Conservation (phyloP, 768 basidiomycete species). For the Gloeopeniophorella convolvens region DNA sequence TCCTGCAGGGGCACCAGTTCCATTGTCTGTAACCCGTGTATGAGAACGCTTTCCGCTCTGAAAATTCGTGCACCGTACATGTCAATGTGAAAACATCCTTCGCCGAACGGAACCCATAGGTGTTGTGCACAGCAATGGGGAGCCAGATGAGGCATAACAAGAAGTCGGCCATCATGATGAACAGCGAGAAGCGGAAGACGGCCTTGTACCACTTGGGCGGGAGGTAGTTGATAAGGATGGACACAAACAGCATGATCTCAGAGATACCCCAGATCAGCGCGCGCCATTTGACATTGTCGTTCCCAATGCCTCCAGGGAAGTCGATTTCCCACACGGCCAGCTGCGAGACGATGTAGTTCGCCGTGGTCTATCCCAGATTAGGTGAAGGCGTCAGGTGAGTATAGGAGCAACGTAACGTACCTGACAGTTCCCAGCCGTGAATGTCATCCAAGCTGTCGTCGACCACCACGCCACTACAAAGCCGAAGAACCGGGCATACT, state of each 20-base stretch:
- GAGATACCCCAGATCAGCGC: constrained; percentile 80
- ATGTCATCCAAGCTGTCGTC: constrained; percentile 95
- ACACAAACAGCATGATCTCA: constrained; percentile 60
- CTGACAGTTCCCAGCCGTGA: constrained; percentile 83
- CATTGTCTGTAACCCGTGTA: constrained; percentile 58
- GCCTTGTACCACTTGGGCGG: constrained; percentile 68
- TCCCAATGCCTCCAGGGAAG: constrained; percentile 73
- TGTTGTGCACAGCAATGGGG: constrained; percentile 82
- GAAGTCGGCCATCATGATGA: constrained; percentile 79
- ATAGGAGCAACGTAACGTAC: constrained; percentile 32
- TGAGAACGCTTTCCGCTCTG: neutral
- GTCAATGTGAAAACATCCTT: constrained; percentile 79
- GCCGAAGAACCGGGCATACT: constrained; percentile 79
- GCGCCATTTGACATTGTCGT: constrained; percentile 77
- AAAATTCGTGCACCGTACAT: constrained; percentile 39
- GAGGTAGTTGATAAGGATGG: constrained; percentile 80
- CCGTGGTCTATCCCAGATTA: constrained; percentile 52
- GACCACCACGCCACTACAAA: constrained; percentile 94
- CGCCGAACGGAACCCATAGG: constrained; percentile 83
- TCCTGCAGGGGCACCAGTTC: constrained; percentile 75
- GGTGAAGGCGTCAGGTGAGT: neutral
- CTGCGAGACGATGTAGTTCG: constrained; percentile 86
- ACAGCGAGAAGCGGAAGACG: constrained; percentile 72
- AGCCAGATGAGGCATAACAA: constrained; percentile 87
- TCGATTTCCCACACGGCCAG: constrained; percentile 71